Percentiles rank a stretch among this genome's conserved stretches.
These are phyloP conservation scores for Citrus inodora DNA, from an alignment of 345 rosid genomes.

Conservation along the genomic window DNA sequence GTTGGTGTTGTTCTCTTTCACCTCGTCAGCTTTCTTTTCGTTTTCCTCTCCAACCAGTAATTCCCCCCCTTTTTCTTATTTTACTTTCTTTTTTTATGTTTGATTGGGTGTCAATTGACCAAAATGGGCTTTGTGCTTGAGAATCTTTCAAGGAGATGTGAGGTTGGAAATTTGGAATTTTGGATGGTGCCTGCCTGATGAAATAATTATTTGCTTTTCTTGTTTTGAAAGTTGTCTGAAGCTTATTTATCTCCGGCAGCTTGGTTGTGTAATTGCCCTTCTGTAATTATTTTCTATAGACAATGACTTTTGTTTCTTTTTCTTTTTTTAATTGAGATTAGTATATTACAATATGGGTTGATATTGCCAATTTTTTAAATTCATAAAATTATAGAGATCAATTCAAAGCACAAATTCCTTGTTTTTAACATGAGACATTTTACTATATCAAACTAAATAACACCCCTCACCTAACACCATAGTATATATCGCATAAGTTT, in stretches of 20 bases:
- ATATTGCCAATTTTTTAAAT: too few species aligned
- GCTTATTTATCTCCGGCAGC: not conserved
- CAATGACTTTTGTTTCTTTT: too few species aligned
- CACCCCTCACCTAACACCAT: too few species aligned
- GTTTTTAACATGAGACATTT: too few species aligned
- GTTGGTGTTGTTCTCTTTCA: conserved; percentile 16
- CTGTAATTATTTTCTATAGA: not conserved
- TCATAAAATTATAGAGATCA: too few species aligned
- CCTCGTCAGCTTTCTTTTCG: conserved; percentile 20
- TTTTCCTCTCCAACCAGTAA: conserved; percentile 21
- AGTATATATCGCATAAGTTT: too few species aligned
- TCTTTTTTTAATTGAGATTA: too few species aligned
- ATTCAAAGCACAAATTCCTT: too few species aligned
- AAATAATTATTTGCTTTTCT: not conserved
- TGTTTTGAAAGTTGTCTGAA: not conserved
- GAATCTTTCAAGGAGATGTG: not conserved
- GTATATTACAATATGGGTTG: too few species aligned
- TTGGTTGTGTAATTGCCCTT: too few species aligned
- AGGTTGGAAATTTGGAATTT: not conserved
- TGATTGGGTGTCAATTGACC: not conserved
- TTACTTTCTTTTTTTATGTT: not conserved
- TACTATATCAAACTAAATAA: too few species aligned
- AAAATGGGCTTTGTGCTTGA: not conserved
- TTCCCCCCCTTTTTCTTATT: not conserved
- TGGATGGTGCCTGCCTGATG: too few species aligned